Percentiles rank a stretch among this genome's conserved stretches.
These are phyloP conservation scores for Trifolium repens DNA, from an alignment of 306 rosid genomes.

Conservation along the genomic window DNA sequence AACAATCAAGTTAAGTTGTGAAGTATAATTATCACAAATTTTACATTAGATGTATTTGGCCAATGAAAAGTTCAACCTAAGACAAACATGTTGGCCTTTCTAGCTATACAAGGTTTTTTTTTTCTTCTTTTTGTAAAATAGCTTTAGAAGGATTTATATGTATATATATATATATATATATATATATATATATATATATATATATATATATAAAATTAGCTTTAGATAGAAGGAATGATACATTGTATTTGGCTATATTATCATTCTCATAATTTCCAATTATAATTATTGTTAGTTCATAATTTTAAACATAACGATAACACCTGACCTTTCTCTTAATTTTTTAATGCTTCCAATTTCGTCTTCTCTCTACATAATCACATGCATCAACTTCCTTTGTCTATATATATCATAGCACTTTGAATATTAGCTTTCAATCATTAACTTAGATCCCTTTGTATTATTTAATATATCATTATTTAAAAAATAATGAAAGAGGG, in stretches of 20 bases:
- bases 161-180: no score
- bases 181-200: no score
- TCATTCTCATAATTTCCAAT: conserved; percentile 35
- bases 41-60: conserved; percentile 45
- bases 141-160: not conserved
- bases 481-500: conserved; percentile 14
- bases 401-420: conserved; percentile 41
- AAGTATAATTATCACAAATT: conserved; percentile 28
- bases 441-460: conserved; percentile 55
- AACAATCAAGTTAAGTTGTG: conserved; percentile 13
- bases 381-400: conserved; percentile 58
- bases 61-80: conserved; percentile 47
- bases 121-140: not conserved
- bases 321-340: conserved; percentile 41
- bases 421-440: conserved; percentile 50
- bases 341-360: conserved; percentile 37
- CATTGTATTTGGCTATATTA: conserved; percentile 50
- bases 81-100: conserved; percentile 47
- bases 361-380: conserved; percentile 47
- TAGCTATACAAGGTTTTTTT: conserved; percentile 21
- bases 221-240: conserved; percentile 26
- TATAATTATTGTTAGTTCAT: conserved; percentile 48
- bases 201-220: no score
- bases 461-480: conserved; percentile 30
- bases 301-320: conserved; percentile 37